Base-by-base conservation (phyloP, 2,329 filamentous ascomycete species). In the Ambrosiella xylebori region DNA sequence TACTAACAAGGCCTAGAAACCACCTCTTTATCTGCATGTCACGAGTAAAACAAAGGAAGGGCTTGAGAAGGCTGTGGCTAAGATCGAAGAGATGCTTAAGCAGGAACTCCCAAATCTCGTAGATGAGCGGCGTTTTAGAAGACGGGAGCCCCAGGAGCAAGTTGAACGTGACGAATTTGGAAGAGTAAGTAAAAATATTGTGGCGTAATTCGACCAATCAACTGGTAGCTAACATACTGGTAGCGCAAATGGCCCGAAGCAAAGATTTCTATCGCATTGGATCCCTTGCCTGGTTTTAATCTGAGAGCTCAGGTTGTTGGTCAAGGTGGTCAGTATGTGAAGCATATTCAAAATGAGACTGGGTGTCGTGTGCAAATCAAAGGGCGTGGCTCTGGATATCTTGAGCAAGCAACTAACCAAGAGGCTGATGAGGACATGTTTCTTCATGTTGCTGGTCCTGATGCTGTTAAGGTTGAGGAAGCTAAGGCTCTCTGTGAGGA, bases 161-260 rank as follows among this genome's bases (percentile, higher is more conserved):
- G 81, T 94, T 52, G 93, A 97, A 70, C 82, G 88, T 60, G 91
- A 96, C 66, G 88, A 95, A 67, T 89, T 85, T 69, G 91, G 90
- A 63, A 81, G 91, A 66, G 88, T 95, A 80, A 67, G 59, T 45
- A 37, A 39, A 39, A 37, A 37, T 15, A 49, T 13, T 19, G 12
- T 15, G 44, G 11, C 12, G 35, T 52, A 9, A 12, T 40, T n/a
- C 2, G 15, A 11, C 50, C 8, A 35, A 35, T 39, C n/a, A 15
- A 37, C 13, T 36, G n/a, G 36, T n/a, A 27, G 49, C 61, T 62
- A 55, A 61, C 59, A 61, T 62, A 57, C 59, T 40, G 9, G 13
- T 47, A 95, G 88, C 88, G 90, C 64, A 98, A 97, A 87, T 98
- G 93, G 93, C 91, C 93, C 0, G 93, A 97, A 67, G 89, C 96